Conservation (phyloP, 345 rosid genomes). For the Aethionema arabicum region DNA sequence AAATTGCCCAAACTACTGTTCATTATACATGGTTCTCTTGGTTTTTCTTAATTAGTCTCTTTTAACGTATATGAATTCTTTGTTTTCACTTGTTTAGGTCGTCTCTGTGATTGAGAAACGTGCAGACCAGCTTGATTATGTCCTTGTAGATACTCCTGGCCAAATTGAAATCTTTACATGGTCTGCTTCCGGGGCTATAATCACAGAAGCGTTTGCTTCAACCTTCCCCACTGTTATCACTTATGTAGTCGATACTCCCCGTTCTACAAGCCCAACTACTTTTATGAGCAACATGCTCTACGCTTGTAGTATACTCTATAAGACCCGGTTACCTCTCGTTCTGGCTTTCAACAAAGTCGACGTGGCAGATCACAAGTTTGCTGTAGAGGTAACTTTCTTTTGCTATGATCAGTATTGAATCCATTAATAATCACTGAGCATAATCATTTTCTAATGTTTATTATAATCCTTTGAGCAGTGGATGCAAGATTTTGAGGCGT, state of each 20-base stretch:
- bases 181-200: slow-evolving; percentile 94
- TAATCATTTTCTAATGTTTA: background rate
- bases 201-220: slow-evolving; percentile 86
- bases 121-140: slow-evolving; percentile 85
- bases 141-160: slow-evolving; percentile 87
- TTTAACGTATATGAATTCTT: background rate
- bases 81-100: slow-evolving; percentile 46
- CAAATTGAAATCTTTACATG: slow-evolving; percentile 90
- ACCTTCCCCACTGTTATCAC: slow-evolving; percentile 78
- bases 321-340: slow-evolving; percentile 73
- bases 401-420: slow-evolving; percentile 3
- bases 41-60: background rate
- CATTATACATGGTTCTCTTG: background rate
- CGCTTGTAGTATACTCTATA: slow-evolving; percentile 84
- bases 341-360: slow-evolving; percentile 81
- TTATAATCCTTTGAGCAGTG: slow-evolving; percentile 47
- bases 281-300: slow-evolving; percentile 92
- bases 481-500: slow-evolving; percentile 82
- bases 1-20: background rate
- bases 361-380: slow-evolving; percentile 81
- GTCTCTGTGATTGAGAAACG: slow-evolving; percentile 71
- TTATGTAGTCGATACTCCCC: slow-evolving; percentile 82
- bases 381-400: slow-evolving; percentile 56
- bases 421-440: background rate
- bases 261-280: slow-evolving; percentile 67